Evolutionary conservation across 352 stramenopile species (phyloP), one percentile per base, ranked within the genome.

Genomic region (Globisporangium viniferum): DNA sequence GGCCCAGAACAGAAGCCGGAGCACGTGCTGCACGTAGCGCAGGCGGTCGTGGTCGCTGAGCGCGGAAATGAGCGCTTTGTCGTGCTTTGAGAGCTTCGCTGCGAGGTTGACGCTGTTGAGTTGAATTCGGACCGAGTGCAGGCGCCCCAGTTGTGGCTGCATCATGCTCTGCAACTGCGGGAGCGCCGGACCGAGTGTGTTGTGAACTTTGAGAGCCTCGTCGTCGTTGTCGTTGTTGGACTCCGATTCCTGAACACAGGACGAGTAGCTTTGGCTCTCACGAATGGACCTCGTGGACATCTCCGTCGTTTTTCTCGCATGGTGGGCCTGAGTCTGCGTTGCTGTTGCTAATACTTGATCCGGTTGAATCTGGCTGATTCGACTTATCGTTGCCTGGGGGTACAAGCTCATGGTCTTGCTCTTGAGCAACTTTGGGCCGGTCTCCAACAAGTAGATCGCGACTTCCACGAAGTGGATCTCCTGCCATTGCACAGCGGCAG

Each of bases 1-100:
- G 14, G 56, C 44, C 33, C 62, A 7, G 27, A 64, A 36, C 53
- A 68, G 61, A 1, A 69, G 35, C 24, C 61, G 67, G 8, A 72
- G 61, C 14, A 39, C 24, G 35, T 62, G 39, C 33, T 62, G 39
- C 18, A 55, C 41, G 15, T 39, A 54, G 8, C 12, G 12, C 27
- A 29, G 5, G 2, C 20, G 27, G 4, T 44, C 29, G 31, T 58
- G 31, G 24, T 14, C 14, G 14, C 35, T 24, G n/a, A 69, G 0
- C 35, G 15, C 6, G 3, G n/a, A 39, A 39, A 22, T 44, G 41
- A 49, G 41, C 14, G 10, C 41, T n/a, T n/a, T 49, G 41, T 49
- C 41, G 14, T 49, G 41, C 41, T 18, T n/a, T 9, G 41, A 49
- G 41, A 49, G 41, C 41, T 49, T 49, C 18, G 41, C 41, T 6